A percentile compares a stretch with the other conserved stretches of the same genome.
Evolutionary conservation across 306 rosid genomes (phyloP).

Genomic region (Cicer cuneatum): DNA sequence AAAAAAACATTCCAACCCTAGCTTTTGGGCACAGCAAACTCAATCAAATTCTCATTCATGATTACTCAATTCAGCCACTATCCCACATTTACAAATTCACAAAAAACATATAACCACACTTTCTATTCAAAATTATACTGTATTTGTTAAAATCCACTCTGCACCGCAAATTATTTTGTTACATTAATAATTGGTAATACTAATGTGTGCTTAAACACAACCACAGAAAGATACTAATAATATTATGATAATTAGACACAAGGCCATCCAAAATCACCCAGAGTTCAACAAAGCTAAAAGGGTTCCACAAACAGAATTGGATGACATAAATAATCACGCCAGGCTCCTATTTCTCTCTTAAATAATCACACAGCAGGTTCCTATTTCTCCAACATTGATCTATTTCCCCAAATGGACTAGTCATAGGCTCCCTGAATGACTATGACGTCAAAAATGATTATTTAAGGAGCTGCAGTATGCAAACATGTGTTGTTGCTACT

Average conservation of each 20-base stretch:
- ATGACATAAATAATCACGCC: conserved; percentile 41
- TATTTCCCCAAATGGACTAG: conserved; percentile 26
- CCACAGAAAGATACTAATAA: too few species aligned
- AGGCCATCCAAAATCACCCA: conserved; percentile 2
- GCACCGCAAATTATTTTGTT: conserved; percentile 32
- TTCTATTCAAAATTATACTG: background rate
- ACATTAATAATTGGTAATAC: background rate
- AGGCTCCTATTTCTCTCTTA: conserved; percentile 32
- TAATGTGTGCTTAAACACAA: too few species aligned
- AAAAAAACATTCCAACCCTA: background rate
- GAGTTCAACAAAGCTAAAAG: conserved; percentile 23
- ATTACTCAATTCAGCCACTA: background rate
- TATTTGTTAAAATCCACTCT: background rate
- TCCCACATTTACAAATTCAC: background rate
- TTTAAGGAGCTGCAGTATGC: conserved; percentile 1
- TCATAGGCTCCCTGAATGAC: conserved; percentile 11
- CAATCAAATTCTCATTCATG: conserved; percentile 3
- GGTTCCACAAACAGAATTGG: conserved; percentile 24
- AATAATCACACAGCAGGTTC: conserved; percentile 31
- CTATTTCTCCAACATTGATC: conserved; percentile 34
- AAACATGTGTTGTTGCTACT: conserved; percentile 7
- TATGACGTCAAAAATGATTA: conserved; percentile 23
- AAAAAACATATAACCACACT: background rate
- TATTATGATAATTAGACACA: background rate
- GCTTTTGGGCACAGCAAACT: background rate